Evolutionary conservation across 306 rosid genomes (phyloP).

Genomic region (Lithocarpus polystachyus): DNA sequence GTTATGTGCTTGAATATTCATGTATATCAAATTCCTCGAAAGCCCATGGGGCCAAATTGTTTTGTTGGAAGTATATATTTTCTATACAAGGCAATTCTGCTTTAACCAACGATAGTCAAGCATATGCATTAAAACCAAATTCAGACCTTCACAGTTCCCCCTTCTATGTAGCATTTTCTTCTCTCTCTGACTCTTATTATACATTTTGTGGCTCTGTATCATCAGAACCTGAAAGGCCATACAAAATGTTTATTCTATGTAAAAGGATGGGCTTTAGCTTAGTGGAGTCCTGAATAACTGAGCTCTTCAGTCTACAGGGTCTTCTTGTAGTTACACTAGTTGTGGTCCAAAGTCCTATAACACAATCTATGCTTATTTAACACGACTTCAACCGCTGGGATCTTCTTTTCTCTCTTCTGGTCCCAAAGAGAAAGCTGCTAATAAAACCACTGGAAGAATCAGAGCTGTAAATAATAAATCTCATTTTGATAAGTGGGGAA

Average conservation of each 20-base stretch:
- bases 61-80: background rate
- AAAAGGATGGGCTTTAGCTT: background rate
- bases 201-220: background rate
- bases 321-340: constrained; percentile 26
- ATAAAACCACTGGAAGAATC: constrained; percentile 18
- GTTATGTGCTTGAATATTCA: background rate
- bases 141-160: background rate
- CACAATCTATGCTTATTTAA: constrained; percentile 37
- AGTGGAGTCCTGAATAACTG: constrained; percentile 41
- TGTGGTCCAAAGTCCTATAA: constrained; percentile 43
- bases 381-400: constrained; percentile 5
- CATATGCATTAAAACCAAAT: background rate
- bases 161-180: background rate
- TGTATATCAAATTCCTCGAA: background rate
- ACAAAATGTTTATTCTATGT: too few species aligned
- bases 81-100: background rate
- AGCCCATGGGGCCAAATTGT: background rate
- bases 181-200: background rate
- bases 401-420: background rate
- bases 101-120: background rate
- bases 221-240: too few species aligned
- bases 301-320: constrained; percentile 22
- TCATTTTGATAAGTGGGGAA: constrained; percentile 44
- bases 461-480: constrained; percentile 37
- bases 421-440: background rate